Base-by-base conservation (phyloP, 1,284 basidiomycete genomes). In the Singerocomus inundabilis region DNA sequence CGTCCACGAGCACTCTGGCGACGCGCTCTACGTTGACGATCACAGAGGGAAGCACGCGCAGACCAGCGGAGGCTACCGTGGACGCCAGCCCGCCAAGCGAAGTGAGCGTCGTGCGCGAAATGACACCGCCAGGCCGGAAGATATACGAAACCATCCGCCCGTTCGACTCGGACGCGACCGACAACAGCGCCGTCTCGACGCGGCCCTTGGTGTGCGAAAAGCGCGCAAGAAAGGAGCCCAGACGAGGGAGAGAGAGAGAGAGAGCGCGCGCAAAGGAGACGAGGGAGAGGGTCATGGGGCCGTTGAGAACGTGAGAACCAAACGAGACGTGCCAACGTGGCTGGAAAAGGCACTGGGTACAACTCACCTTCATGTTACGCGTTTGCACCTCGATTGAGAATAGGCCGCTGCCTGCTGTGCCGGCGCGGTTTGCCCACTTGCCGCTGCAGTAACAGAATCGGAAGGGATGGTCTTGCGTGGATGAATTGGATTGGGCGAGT, bases 361-460 rank as follows among this genome's bases (percentile, higher is more conserved):
- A n/a, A 18, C 42, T 4, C 28, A 62, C 61, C 63, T 62, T 64
- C 63, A 64, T 63, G 15, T 58, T 57, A 8, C 61, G 50, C 9
- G 46, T 44, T 28, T 55, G 37, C 1, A 55, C 48, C 32, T 66
- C 63, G 15, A 49, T 53, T 30, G 51, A 48, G 34, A 62, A 55
- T 26, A 55, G 21, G 12, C 51, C 44, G 12, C 24, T 41, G 6
- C 53, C 35, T 3, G 61, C 52, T 9, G 47, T 60, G 2, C 52
- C 48, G 0, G 52, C 25, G 34, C 61, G 53, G 32, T 58, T 57
- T 1, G 61, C 61, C 53, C 54, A 50, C 25, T 64, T 66, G 35
- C 32, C 37, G 38, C 62, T 64, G 48, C 55, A 66, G 48, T 66
- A 63, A 42, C 61, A 64, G 46, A 63, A 66, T 21, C 59, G 53